Evolutionary conservation across 306 rosid species (phyloP).

Genomic region (Cucumis cinereus): DNA sequence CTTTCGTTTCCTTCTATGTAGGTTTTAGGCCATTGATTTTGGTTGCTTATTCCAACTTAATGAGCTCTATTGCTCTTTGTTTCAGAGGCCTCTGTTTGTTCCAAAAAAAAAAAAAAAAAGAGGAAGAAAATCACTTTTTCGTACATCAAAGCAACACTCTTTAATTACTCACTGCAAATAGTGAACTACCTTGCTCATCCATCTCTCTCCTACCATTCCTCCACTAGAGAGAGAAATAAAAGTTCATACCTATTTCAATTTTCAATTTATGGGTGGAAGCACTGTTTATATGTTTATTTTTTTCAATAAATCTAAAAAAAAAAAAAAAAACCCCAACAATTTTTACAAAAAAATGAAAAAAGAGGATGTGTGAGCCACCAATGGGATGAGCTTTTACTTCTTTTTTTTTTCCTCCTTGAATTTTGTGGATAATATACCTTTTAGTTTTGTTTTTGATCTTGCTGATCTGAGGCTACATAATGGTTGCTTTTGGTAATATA

Average conservation of each 20-base stretch:
- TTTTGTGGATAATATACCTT: neutral
- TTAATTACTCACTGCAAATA: neutral
- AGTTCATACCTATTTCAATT: too few species aligned
- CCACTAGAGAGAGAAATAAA: neutral
- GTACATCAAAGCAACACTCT: constrained; percentile 1
- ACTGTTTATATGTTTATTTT: too few species aligned
- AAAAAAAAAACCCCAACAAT: too few species aligned
- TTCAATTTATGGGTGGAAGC: too few species aligned
- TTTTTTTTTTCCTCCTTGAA: neutral
- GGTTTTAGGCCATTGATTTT: neutral
- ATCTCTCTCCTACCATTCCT: neutral
- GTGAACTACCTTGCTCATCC: neutral
- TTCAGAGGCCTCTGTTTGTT: neutral
- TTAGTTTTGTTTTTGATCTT: neutral
- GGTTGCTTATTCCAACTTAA: neutral
- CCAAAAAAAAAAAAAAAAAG: neutral
- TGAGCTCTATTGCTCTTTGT: neutral
- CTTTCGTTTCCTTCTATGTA: neutral
- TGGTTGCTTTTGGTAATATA: neutral
- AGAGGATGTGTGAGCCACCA: too few species aligned
- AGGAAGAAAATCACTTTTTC: neutral
- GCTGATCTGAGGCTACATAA: neutral
- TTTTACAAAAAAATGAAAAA: too few species aligned
- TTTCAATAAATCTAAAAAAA: too few species aligned
- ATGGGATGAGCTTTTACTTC: too few species aligned